These are phyloP conservation scores for Exophiala sideris DNA, from an alignment of 2,329 filamentous ascomycete species.

Conservation along the genomic window DNA sequence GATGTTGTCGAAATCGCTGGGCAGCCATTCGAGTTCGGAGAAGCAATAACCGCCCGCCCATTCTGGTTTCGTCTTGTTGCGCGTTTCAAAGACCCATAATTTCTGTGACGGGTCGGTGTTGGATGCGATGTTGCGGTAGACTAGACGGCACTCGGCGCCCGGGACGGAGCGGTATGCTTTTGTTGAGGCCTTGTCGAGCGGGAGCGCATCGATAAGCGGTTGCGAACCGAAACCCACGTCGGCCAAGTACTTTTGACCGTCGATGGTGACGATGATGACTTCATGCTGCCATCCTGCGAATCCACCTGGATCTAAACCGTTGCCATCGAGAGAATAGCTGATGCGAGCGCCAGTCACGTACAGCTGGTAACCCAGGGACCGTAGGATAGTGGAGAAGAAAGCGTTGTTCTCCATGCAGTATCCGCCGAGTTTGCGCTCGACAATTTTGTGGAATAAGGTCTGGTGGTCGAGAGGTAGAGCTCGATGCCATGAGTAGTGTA, in stretches of 20 bases:
- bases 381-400: slow-evolving; percentile 51
- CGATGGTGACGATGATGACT: slow-evolving; percentile 58
- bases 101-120: slow-evolving; percentile 15
- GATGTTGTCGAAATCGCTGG: slow-evolving; percentile 59
- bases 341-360: slow-evolving; percentile 57
- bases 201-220: slow-evolving; percentile 29
- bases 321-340: slow-evolving; percentile 35
- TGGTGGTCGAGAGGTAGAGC: slow-evolving; percentile 49
- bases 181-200: slow-evolving; percentile 29
- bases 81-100: slow-evolving; percentile 19
- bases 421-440: slow-evolving; percentile 50
- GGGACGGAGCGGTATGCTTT: slow-evolving; percentile 43
- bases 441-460: slow-evolving; percentile 53
- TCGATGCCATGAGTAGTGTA: slow-evolving; percentile 54
- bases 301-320: slow-evolving; percentile 32
- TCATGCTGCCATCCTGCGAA: slow-evolving; percentile 57
- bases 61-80: slow-evolving; percentile 9
- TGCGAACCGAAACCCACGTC: slow-evolving; percentile 27
- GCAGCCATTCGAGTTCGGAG: slow-evolving; percentile 61
- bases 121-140: slow-evolving; percentile 42
- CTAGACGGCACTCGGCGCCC: slow-evolving; percentile 55
- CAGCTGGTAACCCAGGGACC: slow-evolving; percentile 51
- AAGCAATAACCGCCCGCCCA: slow-evolving; percentile 66
- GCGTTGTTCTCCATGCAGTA: slow-evolving; percentile 62
- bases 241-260: slow-evolving; percentile 42